Percentiles rank a stretch among this genome's conserved stretches.
Evolutionary conservation across 1,284 basidiomycete genomes (phyloP).

Genomic region (Cerrena zonata): DNA sequence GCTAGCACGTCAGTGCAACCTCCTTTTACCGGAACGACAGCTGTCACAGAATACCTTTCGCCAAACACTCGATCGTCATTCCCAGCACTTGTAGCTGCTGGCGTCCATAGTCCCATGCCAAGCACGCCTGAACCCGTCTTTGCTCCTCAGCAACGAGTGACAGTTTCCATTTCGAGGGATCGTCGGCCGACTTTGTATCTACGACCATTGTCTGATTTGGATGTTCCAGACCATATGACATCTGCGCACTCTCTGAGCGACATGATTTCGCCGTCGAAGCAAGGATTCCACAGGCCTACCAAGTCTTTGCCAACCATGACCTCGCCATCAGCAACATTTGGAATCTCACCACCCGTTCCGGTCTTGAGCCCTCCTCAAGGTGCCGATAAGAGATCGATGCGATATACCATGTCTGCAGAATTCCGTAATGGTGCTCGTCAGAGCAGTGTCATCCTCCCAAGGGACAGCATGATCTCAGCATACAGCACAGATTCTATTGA

Average conservation of each 20-base stretch:
- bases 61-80: no score
- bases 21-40: no score
- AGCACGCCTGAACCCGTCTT: conserved; percentile 6
- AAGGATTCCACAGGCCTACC: background rate
- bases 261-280: background rate
- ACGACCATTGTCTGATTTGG: conserved; percentile 49
- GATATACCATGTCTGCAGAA: conserved; percentile 3
- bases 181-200: conserved; percentile 54
- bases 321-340: background rate
- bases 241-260: background rate
- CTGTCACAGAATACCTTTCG: no score
- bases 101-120: conserved; percentile 3
- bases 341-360: background rate
- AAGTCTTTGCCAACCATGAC: background rate
- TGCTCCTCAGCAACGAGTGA: conserved; percentile 42
- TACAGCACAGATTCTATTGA: background rate
- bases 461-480: background rate
- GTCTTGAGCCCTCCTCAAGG: background rate
- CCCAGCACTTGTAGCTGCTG: background rate
- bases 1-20: no score
- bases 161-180: conserved; percentile 44
- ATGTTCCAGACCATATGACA: conserved; percentile 30
- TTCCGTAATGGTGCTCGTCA: background rate
- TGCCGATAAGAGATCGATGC: background rate
- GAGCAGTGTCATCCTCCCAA: conserved; percentile 4